phyloP scores from a whole-genome alignment of 2,329 filamentous ascomycete genomes.

The Cytospora paraplurivora region DNA sequence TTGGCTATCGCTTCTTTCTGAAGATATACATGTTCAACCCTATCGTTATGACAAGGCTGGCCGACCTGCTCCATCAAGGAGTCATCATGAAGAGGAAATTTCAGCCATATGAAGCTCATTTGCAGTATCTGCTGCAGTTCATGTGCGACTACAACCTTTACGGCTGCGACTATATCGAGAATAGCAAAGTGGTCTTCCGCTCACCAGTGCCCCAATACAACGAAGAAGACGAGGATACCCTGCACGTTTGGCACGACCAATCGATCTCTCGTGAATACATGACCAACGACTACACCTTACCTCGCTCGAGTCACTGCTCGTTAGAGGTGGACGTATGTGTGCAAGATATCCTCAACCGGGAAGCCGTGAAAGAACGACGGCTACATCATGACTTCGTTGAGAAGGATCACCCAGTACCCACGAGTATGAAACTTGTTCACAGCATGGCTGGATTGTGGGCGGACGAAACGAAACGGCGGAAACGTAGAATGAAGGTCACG shows the following conservation, averaged over 20 bases:
- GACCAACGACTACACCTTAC: slow-evolving; percentile 64
- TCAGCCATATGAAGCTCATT: slow-evolving; percentile 91
- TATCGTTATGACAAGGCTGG: slow-evolving; percentile 79
- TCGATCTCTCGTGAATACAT: slow-evolving; percentile 65
- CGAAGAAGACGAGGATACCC: slow-evolving; percentile 56
- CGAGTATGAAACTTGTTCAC: slow-evolving; percentile 78
- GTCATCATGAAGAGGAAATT: slow-evolving; percentile 81
- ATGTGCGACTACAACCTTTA: slow-evolving; percentile 99
- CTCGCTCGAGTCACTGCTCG: slow-evolving; percentile 82
- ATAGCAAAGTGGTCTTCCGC: slow-evolving; percentile 70
- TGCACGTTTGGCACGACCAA: slow-evolving; percentile 78
- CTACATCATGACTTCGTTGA: slow-evolving; percentile 90
- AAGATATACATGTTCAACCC: slow-evolving; percentile 96
- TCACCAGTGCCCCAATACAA: slow-evolving; percentile 71
- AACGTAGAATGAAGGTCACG: slow-evolving; percentile 66
- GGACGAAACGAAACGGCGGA: slow-evolving; percentile 81
- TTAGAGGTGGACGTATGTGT: slow-evolving; percentile 89
- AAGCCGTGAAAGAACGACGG: slow-evolving; percentile 71
- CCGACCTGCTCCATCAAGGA: slow-evolving; percentile 85
- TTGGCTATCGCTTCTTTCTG: slow-evolving; percentile 87
- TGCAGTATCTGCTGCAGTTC: slow-evolving; percentile 92
- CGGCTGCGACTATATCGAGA: slow-evolving; percentile 85
- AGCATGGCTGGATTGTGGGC: slow-evolving; percentile 95
- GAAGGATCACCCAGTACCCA: slow-evolving; percentile 60
- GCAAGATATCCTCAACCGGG: slow-evolving; percentile 83